Percentiles rank a stretch among this genome's conserved stretches.
phyloP scores from a whole-genome alignment of 345 rosid genomes.

The Gynandropsis gynandra region DNA sequence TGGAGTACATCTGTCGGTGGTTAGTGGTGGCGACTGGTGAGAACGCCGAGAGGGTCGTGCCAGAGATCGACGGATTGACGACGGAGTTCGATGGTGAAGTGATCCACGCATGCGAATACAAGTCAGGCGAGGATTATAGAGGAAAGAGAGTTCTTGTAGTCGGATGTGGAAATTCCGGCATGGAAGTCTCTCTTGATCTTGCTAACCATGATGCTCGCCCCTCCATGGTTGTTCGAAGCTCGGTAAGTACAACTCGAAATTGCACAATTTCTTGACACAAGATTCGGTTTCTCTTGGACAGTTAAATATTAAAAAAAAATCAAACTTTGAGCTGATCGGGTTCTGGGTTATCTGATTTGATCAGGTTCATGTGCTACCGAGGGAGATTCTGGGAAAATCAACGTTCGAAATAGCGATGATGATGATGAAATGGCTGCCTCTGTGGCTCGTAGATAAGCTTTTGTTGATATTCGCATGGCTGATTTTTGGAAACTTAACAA shows the following conservation, averaged over 20 bases:
- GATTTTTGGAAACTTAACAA: slow-evolving; percentile 44
- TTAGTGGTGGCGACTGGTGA: slow-evolving; percentile 96
- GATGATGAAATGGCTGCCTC: slow-evolving; percentile 66
- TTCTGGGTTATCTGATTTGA: slow-evolving; percentile 4
- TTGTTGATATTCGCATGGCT: slow-evolving; percentile 49
- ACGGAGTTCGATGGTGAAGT: slow-evolving; percentile 62
- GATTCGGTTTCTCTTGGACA: not conserved
- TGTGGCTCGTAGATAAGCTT: slow-evolving; percentile 67
- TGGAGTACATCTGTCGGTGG: slow-evolving; percentile 83
- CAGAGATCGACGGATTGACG: slow-evolving; percentile 58
- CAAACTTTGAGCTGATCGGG: slow-evolving; percentile 9
- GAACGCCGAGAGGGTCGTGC: slow-evolving; percentile 67
- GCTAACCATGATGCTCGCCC: slow-evolving; percentile 63
- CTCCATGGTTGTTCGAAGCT: slow-evolving; percentile 74
- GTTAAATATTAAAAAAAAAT: not conserved
- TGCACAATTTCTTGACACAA: not conserved
- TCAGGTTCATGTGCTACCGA: slow-evolving; percentile 61
- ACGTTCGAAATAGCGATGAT: slow-evolving; percentile 47
- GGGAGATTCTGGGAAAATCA: slow-evolving; percentile 51
- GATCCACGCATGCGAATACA: slow-evolving; percentile 57
- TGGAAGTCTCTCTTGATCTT: slow-evolving; percentile 92
- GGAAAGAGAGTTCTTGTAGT: slow-evolving; percentile 79
- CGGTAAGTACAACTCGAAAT: slow-evolving; percentile 42
- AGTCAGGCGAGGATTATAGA: slow-evolving; percentile 58
- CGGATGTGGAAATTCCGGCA: slow-evolving; percentile 94